These are phyloP conservation scores for Ceratobasidium sp. DNA, from an alignment of 1,284 basidiomycete species.

Conservation along the genomic window DNA sequence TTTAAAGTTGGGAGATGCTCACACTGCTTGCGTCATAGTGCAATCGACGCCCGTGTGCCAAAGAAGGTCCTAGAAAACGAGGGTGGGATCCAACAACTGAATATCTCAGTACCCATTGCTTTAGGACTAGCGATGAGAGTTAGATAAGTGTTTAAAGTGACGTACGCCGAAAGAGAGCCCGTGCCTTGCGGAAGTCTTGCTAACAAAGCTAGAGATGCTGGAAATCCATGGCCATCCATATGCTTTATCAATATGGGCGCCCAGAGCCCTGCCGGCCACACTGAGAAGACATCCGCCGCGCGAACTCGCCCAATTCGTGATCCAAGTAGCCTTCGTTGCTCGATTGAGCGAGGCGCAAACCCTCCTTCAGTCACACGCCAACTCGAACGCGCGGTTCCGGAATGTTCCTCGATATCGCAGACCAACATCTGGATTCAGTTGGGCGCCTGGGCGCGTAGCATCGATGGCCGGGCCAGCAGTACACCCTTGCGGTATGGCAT, in stretches of 20 bases:
- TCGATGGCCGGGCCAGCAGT: constrained; percentile 3
- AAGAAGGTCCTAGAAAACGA: constrained; percentile 1
- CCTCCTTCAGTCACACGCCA: not conserved
- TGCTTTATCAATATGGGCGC: not conserved
- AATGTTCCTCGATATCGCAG: not conserved
- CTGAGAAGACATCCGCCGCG: not conserved
- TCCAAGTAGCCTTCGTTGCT: not conserved
- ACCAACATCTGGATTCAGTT: not conserved
- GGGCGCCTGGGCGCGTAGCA: constrained; percentile 1
- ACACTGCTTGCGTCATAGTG: not conserved
- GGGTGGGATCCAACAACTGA: constrained; percentile 9
- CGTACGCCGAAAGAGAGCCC: not conserved
- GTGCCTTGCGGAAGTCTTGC: constrained; percentile 7
- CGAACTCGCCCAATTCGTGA: not conserved
- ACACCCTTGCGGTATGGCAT: constrained; percentile 39
- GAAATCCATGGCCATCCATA: not conserved
- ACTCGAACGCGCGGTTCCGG: not conserved
- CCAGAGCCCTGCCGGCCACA: constrained; percentile 2
- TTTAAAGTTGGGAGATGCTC: not conserved
- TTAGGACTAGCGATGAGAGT: not conserved
- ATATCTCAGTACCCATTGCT: not conserved
- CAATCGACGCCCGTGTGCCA: not conserved
- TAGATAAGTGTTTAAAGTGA: constrained; percentile 5
- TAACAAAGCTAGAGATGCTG: constrained; percentile 3
- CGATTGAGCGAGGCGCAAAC: not conserved